Evolutionary conservation across 2,329 filamentous ascomycete species (phyloP), one percentile per base, ranked within the genome.

Genomic region (Dactylellina cionopaga): DNA sequence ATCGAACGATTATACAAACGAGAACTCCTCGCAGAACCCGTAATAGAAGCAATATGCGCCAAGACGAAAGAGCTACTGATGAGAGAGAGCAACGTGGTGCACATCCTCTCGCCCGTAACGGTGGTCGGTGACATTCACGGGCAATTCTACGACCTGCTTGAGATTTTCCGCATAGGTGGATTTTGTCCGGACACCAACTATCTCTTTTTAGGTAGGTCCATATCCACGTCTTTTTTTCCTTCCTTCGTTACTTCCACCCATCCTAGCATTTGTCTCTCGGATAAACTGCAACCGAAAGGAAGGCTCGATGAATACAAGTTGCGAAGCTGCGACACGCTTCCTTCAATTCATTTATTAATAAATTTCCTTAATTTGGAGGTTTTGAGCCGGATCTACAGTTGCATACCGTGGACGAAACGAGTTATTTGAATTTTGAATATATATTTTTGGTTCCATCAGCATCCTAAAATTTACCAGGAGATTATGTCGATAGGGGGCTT

Each of bases 1-100:
- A 98, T 99, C 83, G 89, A 92, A 80, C 90, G 94, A 76, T 87
- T 99, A 59, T 98, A 98, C 83, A 94, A 95, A 80, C 97, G 96
- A 81, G 95, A 98, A 81, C 87, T 99, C 71, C 88, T 99, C 69
- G 93, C 95, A 78, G 95, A 99, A 82, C 96, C 94, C 41, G 93
- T 99, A 76, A 94, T 99, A 81, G 95, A 99, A 83, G 95, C 95
- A 78, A 94, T 99, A 88, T 99, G 95, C 84, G 93, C 95, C 81
- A 99, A 99, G 82, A 95, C 96, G 19, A 99, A 99, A 80, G 95
- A 99, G 84, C 85, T 99, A 77, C 86, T 99, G 77, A 99, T 99
- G 95, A 94, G 96, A 80, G 95, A 99, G 87, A 98, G 94, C 86
- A 99, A 99, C 82, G 95, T 99, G 74, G 95, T 99, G 72, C 95